Evolutionary conservation across 768 basidiomycete species (phyloP).

Genomic region (Cubamyces sp.): DNA sequence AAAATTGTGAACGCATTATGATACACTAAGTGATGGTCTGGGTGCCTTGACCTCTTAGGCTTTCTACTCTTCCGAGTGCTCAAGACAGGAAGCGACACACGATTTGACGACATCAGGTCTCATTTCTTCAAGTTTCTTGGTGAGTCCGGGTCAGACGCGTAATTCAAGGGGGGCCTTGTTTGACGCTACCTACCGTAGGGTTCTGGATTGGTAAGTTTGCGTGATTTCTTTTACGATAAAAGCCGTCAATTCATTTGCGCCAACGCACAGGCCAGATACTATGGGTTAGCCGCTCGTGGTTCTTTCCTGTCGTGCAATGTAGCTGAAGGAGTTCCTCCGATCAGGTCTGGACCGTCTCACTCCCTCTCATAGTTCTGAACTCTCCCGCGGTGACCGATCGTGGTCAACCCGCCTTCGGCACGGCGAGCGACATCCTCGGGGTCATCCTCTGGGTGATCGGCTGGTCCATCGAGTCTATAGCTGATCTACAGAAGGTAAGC

Average conservation of each 20-base stretch:
- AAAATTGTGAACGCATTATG: too few species aligned
- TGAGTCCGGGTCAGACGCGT: constrained; percentile 24
- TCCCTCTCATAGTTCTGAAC: constrained; percentile 68
- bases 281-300: constrained; percentile 48
- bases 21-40: too few species aligned
- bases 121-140: constrained; percentile 70
- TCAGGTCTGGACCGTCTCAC: constrained; percentile 63
- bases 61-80: constrained; percentile 74
- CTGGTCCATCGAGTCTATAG: constrained; percentile 56
- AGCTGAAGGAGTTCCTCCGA: too few species aligned
- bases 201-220: constrained; percentile 56
- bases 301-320: background rate
- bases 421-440: constrained; percentile 64
- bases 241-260: too few species aligned
- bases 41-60: constrained; percentile 34
- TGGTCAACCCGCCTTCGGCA: constrained; percentile 62
- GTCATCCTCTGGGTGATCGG: constrained; percentile 65
- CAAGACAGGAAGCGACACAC: constrained; percentile 64
- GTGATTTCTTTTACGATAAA: too few species aligned
- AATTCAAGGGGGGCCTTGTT: background rate
- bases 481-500: constrained; percentile 61
- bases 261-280: constrained; percentile 52
- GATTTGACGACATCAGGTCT: constrained; percentile 69
- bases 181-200: constrained; percentile 33
- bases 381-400: constrained; percentile 65